phyloP scores from a whole-genome alignment of 331 rosid species.

The Malus hybrid region DNA sequence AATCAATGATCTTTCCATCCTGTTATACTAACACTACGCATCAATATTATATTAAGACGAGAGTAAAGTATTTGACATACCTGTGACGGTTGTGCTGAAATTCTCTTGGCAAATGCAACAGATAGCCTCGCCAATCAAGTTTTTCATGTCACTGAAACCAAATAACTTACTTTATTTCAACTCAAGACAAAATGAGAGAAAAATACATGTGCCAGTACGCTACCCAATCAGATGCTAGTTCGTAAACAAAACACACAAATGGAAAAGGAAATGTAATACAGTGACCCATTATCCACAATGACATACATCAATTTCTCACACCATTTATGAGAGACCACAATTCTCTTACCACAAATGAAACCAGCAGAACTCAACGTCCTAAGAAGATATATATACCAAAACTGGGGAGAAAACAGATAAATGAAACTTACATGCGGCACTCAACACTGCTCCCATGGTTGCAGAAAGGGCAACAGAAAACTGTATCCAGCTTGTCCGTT shows the following conservation, averaged over 20 bases:
- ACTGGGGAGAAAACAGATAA: background rate
- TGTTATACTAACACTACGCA: background rate
- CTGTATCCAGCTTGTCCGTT: conserved; percentile 96
- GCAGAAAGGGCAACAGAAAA: conserved; percentile 97
- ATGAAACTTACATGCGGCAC: conserved; percentile 70
- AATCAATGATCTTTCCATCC: background rate
- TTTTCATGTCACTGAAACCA: conserved; percentile 83
- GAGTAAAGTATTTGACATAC: conserved; percentile 18
- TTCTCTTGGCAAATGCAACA: conserved; percentile 85
- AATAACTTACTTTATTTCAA: background rate
- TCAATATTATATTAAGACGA: background rate
- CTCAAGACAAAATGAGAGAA: background rate
- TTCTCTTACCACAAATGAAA: background rate
- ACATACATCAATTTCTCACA: background rate
- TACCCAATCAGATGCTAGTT: background rate
- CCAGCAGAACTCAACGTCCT: background rate
- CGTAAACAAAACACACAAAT: background rate
- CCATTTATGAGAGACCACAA: background rate
- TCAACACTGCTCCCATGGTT: conserved; percentile 94
- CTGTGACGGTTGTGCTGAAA: conserved; percentile 75
- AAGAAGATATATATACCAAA: background rate
- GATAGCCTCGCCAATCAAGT: conserved; percentile 80
- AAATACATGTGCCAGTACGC: background rate
- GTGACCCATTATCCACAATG: background rate
- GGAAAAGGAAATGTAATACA: background rate